These are phyloP conservation scores for Hanseniaspora nectarophila DNA, from an alignment of 805 yeast species.

Conservation along the genomic window DNA sequence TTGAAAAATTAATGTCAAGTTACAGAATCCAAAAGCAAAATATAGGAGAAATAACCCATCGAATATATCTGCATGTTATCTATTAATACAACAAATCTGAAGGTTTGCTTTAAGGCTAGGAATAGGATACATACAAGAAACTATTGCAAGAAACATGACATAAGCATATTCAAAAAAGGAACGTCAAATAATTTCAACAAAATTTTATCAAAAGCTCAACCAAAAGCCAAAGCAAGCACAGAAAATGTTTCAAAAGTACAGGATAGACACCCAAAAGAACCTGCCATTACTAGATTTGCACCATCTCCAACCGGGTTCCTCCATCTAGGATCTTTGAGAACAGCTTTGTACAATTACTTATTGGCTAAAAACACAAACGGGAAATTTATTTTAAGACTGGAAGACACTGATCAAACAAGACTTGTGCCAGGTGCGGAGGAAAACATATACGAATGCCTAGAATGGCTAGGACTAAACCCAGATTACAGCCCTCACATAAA, in stretches of 20 bases:
- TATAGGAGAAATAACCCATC: too few relatives aligned
- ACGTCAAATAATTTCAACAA: neutral
- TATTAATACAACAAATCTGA: too few relatives aligned
- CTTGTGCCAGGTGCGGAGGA: constrained; percentile 72
- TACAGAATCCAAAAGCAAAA: too few relatives aligned
- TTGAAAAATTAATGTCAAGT: too few relatives aligned
- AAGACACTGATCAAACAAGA: constrained; percentile 83
- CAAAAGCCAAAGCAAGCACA: constrained; percentile 16
- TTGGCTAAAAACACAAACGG: constrained; percentile 74
- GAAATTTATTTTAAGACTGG: constrained; percentile 66
- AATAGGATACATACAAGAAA: neutral
- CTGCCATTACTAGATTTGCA: constrained; percentile 85
- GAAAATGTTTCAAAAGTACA: constrained; percentile 15
- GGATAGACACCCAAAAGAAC: constrained; percentile 34
- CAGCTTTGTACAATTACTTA: constrained; percentile 82
- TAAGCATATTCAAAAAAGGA: neutral
- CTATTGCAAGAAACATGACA: neutral
- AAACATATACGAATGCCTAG: constrained; percentile 59
- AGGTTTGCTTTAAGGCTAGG: neutral
- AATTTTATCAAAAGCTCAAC: neutral
- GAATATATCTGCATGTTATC: neutral
- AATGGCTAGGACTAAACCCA: constrained; percentile 61
- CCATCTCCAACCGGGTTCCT: constrained; percentile 95
- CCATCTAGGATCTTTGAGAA: constrained; percentile 87
- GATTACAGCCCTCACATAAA: constrained; percentile 69